Percentiles rank a stretch among this genome's conserved stretches.
These are phyloP conservation scores for Phytophthora cryptogea DNA, from an alignment of 352 stramenopile species.

Conservation along the genomic window DNA sequence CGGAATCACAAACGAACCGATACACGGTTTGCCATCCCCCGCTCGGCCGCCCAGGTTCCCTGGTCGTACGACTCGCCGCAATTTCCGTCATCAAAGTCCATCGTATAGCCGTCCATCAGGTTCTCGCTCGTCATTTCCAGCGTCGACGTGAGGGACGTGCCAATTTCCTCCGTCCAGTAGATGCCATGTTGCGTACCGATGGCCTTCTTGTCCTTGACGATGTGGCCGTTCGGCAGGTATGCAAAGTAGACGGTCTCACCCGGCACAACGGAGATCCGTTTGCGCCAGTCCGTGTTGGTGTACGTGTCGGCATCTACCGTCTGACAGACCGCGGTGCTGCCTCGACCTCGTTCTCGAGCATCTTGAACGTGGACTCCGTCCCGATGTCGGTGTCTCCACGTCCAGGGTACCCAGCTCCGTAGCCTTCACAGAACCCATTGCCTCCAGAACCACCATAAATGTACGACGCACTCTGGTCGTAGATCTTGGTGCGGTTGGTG, in stretches of 20 bases:
- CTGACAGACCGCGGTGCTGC: slow-evolving; percentile 50
- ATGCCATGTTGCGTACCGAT: slow-evolving; percentile 62
- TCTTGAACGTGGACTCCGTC: slow-evolving; percentile 65
- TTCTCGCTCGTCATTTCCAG: slow-evolving; percentile 44
- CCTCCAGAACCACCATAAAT: slow-evolving; percentile 65
- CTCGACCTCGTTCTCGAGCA: slow-evolving; percentile 69
- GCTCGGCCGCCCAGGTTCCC: slow-evolving; percentile 46
- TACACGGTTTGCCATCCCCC: slow-evolving; percentile 53
- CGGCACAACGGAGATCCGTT: slow-evolving; percentile 43
- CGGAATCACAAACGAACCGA: slow-evolving; percentile 49
- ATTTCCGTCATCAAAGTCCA: slow-evolving; percentile 54
- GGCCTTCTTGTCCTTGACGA: slow-evolving; percentile 73
- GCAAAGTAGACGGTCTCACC: slow-evolving; percentile 52
- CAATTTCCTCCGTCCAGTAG: slow-evolving; percentile 60
- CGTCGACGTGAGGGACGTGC: slow-evolving; percentile 36
- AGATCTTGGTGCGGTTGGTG: slow-evolving; percentile 46
- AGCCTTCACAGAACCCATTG: slow-evolving; percentile 75
- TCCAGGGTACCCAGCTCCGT: slow-evolving; percentile 62
- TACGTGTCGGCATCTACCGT: slow-evolving; percentile 58
- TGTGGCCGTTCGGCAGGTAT: slow-evolving; percentile 64
- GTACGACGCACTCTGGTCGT: slow-evolving; percentile 55
- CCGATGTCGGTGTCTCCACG: slow-evolving; percentile 59
- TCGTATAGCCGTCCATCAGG: slow-evolving; percentile 44
- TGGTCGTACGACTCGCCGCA: slow-evolving; percentile 48
- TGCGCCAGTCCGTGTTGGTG: slow-evolving; percentile 57